Percentiles rank a stretch among this genome's conserved stretches.
Evolutionary conservation across 352 stramenopile species (phyloP).

Genomic region (Bremia lactucae): DNA sequence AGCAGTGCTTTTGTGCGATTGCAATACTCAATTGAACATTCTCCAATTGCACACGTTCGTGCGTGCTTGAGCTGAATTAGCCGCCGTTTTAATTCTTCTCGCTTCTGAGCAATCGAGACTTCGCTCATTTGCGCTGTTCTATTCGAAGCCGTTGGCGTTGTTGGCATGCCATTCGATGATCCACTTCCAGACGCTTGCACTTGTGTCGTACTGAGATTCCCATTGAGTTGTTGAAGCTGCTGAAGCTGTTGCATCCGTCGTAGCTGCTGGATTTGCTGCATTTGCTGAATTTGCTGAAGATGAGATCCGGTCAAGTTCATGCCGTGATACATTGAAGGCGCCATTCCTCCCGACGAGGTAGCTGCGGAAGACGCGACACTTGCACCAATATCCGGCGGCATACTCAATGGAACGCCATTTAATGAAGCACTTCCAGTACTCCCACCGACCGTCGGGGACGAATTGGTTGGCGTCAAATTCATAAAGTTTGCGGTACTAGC

Average conservation of each 20-base stretch:
- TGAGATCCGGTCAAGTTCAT: constrained; percentile 72
- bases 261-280: constrained; percentile 81
- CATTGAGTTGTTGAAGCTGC: constrained; percentile 44
- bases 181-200: no score
- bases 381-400: constrained; percentile 59
- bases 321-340: constrained; percentile 47
- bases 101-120: constrained; percentile 72
- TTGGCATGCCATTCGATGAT: constrained; percentile 10
- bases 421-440: constrained; percentile 23
- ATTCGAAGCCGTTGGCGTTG: constrained; percentile 8
- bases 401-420: constrained; percentile 50
- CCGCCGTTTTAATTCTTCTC: constrained; percentile 75
- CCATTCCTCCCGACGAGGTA: constrained; percentile 28
- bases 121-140: constrained; percentile 57
- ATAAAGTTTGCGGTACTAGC: constrained; percentile 19
- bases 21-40: constrained; percentile 78
- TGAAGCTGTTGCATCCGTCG: constrained; percentile 72
- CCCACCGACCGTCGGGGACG: constrained; percentile 12
- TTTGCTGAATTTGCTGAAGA: constrained; percentile 76
- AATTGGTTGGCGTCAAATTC: constrained; percentile 11
- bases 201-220: constrained; percentile 19
- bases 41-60: constrained; percentile 59
- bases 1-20: constrained; percentile 70
- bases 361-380: constrained; percentile 18
- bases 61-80: constrained; percentile 83